phyloP scores from a whole-genome alignment of 23 red algal species.

The Gracilaria gracilis region DNA sequence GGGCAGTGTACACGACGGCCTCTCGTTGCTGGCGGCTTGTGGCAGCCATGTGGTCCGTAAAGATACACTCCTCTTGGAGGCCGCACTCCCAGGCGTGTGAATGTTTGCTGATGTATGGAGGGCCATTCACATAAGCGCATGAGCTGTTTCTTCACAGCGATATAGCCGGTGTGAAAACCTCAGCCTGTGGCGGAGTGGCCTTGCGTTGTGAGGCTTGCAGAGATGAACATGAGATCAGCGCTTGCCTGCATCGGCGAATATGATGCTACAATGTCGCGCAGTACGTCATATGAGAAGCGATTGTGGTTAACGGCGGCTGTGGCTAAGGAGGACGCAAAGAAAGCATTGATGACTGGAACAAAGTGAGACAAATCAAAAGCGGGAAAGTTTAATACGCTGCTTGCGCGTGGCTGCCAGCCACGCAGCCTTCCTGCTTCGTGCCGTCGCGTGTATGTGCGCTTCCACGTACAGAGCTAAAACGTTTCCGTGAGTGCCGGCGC shows the following conservation, averaged over 20 bases:
- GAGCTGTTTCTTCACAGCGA: conserved; percentile 58
- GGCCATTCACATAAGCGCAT: conserved; percentile 65
- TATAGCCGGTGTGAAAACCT: conserved; percentile 66
- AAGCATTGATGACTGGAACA: not conserved
- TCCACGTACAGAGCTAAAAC: too few species aligned
- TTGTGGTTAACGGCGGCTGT: not conserved
- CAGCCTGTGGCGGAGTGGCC: conserved; percentile 30
- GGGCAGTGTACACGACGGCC: too few species aligned
- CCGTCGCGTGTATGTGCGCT: too few species aligned
- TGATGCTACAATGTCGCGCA: conserved; percentile 5
- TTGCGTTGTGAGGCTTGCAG: not conserved
- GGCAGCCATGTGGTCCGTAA: conserved; percentile 74
- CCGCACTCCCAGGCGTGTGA: conserved; percentile 53
- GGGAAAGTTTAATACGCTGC: conserved; percentile 13
- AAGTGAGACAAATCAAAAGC: conserved; percentile 54
- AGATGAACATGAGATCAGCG: conserved; percentile 17
- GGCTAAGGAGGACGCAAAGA: not conserved
- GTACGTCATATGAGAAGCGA: not conserved
- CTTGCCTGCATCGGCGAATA: conserved; percentile 25
- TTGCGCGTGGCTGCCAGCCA: too few species aligned
- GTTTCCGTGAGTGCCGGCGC: too few species aligned
- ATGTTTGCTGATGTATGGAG: conserved; percentile 49
- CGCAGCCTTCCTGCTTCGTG: too few species aligned
- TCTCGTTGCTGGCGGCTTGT: too few species aligned
- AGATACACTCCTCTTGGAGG: conserved; percentile 65